These are phyloP conservation scores for Amanita thiersii DNA, from an alignment of 768 basidiomycete genomes.

Conservation along the genomic window DNA sequence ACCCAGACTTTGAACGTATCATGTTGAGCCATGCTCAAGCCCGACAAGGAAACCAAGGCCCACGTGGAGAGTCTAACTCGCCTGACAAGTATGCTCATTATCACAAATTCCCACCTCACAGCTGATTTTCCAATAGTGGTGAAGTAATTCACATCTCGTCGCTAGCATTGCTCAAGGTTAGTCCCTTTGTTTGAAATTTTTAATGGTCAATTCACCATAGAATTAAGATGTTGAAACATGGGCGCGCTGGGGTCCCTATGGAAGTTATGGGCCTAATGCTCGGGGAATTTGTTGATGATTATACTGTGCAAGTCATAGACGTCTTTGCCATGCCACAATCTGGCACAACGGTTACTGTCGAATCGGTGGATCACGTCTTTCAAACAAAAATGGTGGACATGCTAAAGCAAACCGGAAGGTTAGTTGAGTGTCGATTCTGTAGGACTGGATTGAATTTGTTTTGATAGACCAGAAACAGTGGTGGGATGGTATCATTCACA, in stretches of 20 bases:
- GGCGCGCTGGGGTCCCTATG: conserved; percentile 97
- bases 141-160: conserved; percentile 97
- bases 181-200: background rate
- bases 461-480: conserved; percentile 82
- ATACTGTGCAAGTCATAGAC: conserved; percentile 89
- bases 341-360: conserved; percentile 94
- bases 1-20: conserved; percentile 37
- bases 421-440: conserved; percentile 3
- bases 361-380: conserved; percentile 98
- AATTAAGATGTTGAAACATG: conserved; percentile 94
- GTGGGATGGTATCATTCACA: conserved; percentile 99
- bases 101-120: background rate
- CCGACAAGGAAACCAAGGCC: conserved; percentile 30
- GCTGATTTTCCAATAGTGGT: conserved; percentile 41
- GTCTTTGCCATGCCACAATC: conserved; percentile 99
- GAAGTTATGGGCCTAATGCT: conserved; percentile 99
- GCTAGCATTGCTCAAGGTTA: conserved; percentile 90
- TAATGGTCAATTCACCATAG: conserved; percentile 8
- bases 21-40: conserved; percentile 41
- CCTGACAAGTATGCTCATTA: conserved; percentile 39
- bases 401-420: conserved; percentile 98
- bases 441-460: conserved; percentile 2
- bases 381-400: conserved; percentile 98
- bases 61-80: conserved; percentile 40
- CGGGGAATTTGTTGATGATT: conserved; percentile 97